Conservation (phyloP, 73 alveolate species). For the Paramecium bursaria region DNA sequence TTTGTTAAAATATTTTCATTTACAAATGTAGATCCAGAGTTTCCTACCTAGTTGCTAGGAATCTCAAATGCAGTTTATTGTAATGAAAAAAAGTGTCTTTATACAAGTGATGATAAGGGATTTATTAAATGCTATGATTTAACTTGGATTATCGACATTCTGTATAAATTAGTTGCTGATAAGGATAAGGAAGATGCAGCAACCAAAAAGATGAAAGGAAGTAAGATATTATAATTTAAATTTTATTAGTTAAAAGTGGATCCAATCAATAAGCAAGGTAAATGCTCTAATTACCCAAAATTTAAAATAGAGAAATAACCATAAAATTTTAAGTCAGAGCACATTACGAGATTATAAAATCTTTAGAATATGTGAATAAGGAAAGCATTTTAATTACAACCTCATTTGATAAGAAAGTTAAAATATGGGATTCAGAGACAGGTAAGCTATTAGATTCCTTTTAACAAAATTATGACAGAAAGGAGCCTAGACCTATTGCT, state of each 20-base stretch:
- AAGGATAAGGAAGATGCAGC: constrained; percentile 62
- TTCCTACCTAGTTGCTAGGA: constrained; percentile 37
- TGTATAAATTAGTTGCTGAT: constrained; percentile 26
- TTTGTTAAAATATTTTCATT: constrained; percentile 59
- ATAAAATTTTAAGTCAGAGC: constrained; percentile 57
- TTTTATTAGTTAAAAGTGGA: constrained; percentile 58
- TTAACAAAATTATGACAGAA: constrained; percentile 63
- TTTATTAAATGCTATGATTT: constrained; percentile 64
- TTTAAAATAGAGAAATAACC: constrained; percentile 36
- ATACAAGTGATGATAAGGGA: constrained; percentile 67
- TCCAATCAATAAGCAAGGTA: constrained; percentile 49
- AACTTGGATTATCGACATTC: constrained; percentile 40
- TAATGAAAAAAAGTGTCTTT: constrained; percentile 31
- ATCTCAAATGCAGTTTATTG: constrained; percentile 61
- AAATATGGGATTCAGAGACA: constrained; percentile 69
- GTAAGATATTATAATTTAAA: too few relatives aligned
- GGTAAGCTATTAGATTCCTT: constrained; percentile 66
- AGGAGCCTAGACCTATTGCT: constrained; percentile 70
- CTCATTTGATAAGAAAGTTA: constrained; percentile 68
- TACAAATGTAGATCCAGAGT: constrained; percentile 65
- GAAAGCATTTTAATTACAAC: constrained; percentile 64
- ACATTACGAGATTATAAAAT: constrained; percentile 67
- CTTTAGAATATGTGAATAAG: constrained; percentile 62
- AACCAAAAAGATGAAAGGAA: constrained; percentile 49
- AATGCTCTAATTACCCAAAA: constrained; percentile 58